Base-by-base conservation (phyloP, 208 protist species). In the Trypanosoma melophagium region DNA sequence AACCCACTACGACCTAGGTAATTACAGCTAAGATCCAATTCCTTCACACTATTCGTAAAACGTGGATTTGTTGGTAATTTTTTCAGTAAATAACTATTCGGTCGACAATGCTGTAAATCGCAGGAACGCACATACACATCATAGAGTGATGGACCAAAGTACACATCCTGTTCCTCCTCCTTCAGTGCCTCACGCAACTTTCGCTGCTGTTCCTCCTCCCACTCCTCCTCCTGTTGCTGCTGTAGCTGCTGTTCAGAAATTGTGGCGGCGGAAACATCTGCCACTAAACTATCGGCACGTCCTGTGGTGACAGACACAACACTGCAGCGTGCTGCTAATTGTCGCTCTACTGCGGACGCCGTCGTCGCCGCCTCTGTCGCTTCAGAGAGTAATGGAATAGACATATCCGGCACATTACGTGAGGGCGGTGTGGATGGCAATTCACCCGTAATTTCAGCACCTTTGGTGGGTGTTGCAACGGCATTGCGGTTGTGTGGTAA, bases 1-100 rank as follows among this genome's bases (percentile, higher is more conserved):
- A 96, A 90, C 13, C 91, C 91, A 53, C 78, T 89, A 65, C 81
- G 88, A 38, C 91, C 91, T n/a, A 96, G 73, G 66, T 96, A 96
- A 73, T 94, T 96, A n/a, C 76, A 77, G 44, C 73, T 93, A 17
- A 96, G 71, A 68, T 96, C 91, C 21, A 96, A 66, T 79, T 94
- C 91, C 71, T 88, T 77, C 1, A 96, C 78, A 24, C 70, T 63
- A 51, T 76, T 67, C 2, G 84, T 90, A 55, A 94, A 90, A 51
- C 79, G 73, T n/a, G 88, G 74, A 56, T 96, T 79, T 4, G 71
- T 79, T 24, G 91, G 91, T 25, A 96, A 78, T 64, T 91, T 89
- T 44, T 83, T 72, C 53, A 96, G 70, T 35, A 96, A 77, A 57
- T 94, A 85, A 80, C 87, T 94, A 71, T 96, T 96, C n/a, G 91